A percentile compares a stretch with the other conserved stretches of the same genome.
Conservation (phyloP, 2,329 filamentous ascomycete species). For the Penicillium griseofulvum region DNA sequence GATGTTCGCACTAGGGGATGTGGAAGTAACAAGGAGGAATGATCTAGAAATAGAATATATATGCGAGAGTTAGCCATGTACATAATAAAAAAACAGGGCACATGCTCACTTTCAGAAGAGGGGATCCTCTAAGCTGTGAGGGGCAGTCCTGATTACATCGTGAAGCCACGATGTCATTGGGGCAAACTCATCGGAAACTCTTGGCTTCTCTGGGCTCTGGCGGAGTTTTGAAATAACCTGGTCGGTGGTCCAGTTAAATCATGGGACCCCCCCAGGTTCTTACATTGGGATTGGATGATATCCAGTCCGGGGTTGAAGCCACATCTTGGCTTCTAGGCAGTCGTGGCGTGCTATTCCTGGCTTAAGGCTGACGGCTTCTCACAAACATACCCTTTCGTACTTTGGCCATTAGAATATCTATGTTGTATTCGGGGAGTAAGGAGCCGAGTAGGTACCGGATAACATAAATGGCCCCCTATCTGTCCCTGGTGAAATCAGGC, state of each 20-base stretch:
- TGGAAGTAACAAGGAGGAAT: neutral
- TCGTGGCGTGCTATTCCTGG: constrained; percentile 6
- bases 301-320: constrained; percentile 6
- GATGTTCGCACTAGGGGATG: neutral
- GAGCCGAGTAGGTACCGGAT: neutral
- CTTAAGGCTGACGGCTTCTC: neutral
- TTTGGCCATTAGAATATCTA: neutral
- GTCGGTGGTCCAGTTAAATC: constrained; percentile 6
- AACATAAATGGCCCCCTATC: neutral
- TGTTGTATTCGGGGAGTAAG: neutral
- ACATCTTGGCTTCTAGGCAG: constrained; percentile 1
- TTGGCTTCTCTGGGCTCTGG: constrained; percentile 14
- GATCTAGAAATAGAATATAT: constrained; percentile 7
- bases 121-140: constrained; percentile 6
- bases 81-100: constrained; percentile 1
- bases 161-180: constrained; percentile 17
- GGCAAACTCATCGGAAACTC: constrained; percentile 5
- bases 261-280: neutral
- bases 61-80: neutral
- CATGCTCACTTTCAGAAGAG: constrained; percentile 5
- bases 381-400: constrained; percentile 1
- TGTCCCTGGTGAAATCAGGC: neutral
- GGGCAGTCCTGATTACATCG: constrained; percentile 10
- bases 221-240: constrained; percentile 4
- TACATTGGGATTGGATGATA: constrained; percentile 14